Base-by-base conservation (phyloP, 768 basidiomycete genomes). In the Tricholoma hemisulphureum region DNA sequence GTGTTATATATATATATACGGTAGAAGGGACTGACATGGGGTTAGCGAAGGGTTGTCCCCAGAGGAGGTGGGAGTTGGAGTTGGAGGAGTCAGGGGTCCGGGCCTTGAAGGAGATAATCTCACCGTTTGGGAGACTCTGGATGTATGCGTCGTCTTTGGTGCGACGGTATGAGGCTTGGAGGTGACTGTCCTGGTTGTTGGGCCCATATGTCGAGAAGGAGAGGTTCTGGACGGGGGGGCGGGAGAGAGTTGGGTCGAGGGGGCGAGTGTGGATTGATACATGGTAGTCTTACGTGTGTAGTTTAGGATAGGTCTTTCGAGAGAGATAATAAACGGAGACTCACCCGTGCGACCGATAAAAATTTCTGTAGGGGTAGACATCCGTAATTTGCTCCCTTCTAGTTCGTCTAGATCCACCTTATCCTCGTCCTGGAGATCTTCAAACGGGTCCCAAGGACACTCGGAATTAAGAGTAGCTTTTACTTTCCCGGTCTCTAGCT, bases 191-290 rank as follows among this genome's bases (percentile, higher is more conserved):
- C 71, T 89, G 86, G 67, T 89, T 93, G 69, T 95, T 95, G 5
- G 96, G 94, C 0, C 94, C 93, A 70, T 98, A 98, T 0, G 88
- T 84, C 0, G 95, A 96, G 72, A 95, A 97, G 0, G 87, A 86
- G 14, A 98, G 81, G 53, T 91, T 91, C 65, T 98, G 96, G 11
- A 84, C 76, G 20, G 80, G 83, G 6, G 80, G 67, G 16, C 64
- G 60, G 4, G 69, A 67, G 26, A 60, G 58, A 26, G 55, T 63
- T 9, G 73, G 65, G 0, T 63, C 64, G 20, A 72, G 65, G 0
- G 82, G 77, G 20, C 83, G 82, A 13, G 86, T 82, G 70, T 87
- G 85, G 53, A 98, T 95, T 37, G 90, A 83, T 55, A 99, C 85
- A 59, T 91, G 86, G 66, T 98, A 98, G 68, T 98, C 96, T 93